These are phyloP conservation scores for Diospyros lotus DNA, from an alignment of 148 eudicot species.

Conservation along the genomic window DNA sequence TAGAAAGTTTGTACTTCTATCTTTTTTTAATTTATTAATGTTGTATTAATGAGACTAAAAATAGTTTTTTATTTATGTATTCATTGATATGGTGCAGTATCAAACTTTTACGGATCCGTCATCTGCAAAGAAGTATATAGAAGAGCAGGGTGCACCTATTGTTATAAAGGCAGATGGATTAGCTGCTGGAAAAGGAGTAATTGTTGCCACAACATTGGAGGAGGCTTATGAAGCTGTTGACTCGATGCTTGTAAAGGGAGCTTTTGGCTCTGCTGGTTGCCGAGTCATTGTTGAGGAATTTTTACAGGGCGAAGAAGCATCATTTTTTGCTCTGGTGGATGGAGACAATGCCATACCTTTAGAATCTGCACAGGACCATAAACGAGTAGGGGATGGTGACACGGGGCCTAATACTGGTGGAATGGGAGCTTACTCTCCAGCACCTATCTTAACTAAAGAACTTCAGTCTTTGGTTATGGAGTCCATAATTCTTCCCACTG, in stretches of 20 bases:
- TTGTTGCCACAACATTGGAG: slow-evolving; percentile 76
- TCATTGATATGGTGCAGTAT: slow-evolving; percentile 58
- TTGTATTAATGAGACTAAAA: too few species aligned
- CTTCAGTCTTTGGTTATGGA: slow-evolving; percentile 71
- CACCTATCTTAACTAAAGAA: slow-evolving; percentile 80
- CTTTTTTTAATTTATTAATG: not conserved
- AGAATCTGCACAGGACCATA: slow-evolving; percentile 98
- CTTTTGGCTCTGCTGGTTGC: slow-evolving; percentile 76
- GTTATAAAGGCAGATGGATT: slow-evolving; percentile 91
- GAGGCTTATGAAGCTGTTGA: slow-evolving; percentile 89
- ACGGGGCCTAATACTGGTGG: slow-evolving; percentile 96
- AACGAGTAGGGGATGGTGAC: slow-evolving; percentile 92
- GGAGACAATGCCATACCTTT: slow-evolving; percentile 84
- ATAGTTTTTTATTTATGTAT: not conserved
- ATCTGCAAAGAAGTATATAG: slow-evolving; percentile 74
- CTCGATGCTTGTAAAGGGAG: slow-evolving; percentile 69
- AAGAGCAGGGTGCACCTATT: slow-evolving; percentile 84
- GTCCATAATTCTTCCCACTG: slow-evolving; percentile 78
- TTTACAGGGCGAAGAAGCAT: slow-evolving; percentile 92
- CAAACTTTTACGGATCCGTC: slow-evolving; percentile 70
- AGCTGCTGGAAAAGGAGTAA: slow-evolving; percentile 96
- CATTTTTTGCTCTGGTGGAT: slow-evolving; percentile 91
- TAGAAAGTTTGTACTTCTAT: not conserved
- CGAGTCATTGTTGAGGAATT: slow-evolving; percentile 81
- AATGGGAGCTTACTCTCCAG: slow-evolving; percentile 98